A percentile compares a stretch with the other conserved stretches of the same genome.
These are phyloP conservation scores for Penicillium longicatenatum DNA, from an alignment of 495 filamentous ascomycete genomes.

Conservation along the genomic window DNA sequence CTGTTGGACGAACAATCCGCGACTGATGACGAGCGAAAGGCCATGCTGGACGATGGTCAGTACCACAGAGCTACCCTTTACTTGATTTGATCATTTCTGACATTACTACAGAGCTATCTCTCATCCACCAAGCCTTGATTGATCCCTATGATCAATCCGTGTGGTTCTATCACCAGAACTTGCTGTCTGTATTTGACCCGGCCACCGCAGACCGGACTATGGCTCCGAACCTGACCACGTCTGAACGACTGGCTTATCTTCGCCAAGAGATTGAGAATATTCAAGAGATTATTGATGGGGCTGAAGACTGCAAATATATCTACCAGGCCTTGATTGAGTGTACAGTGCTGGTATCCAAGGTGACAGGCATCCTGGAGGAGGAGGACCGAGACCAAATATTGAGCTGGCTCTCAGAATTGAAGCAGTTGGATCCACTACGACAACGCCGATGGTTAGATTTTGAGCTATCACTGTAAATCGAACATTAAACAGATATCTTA, in stretches of 20 bases:
- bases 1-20: conserved; percentile 70
- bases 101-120: conserved; percentile 59
- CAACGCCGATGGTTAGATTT: conserved; percentile 68
- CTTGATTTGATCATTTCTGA: not conserved
- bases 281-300: conserved; percentile 72
- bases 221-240: conserved; percentile 58
- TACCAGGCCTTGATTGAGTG: conserved; percentile 75
- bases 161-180: conserved; percentile 93
- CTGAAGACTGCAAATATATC: conserved; percentile 76
- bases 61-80: conserved; percentile 7
- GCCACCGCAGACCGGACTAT: conserved; percentile 54
- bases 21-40: conserved; percentile 58
- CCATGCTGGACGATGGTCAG: conserved; percentile 73
- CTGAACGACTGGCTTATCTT: conserved; percentile 68
- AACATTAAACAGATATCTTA: no score
- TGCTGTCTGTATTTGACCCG: conserved; percentile 67
- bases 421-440: conserved; percentile 69
- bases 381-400: conserved; percentile 48
- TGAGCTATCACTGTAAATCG: conserved; percentile 39
- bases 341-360: conserved; percentile 39
- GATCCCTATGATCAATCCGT: conserved; percentile 90
- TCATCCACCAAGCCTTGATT: conserved; percentile 76
- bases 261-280: conserved; percentile 66
- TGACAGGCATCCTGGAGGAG: conserved; percentile 32
- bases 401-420: conserved; percentile 64